phyloP scores from a whole-genome alignment of 306 rosid genomes.

The Vicia faba region DNA sequence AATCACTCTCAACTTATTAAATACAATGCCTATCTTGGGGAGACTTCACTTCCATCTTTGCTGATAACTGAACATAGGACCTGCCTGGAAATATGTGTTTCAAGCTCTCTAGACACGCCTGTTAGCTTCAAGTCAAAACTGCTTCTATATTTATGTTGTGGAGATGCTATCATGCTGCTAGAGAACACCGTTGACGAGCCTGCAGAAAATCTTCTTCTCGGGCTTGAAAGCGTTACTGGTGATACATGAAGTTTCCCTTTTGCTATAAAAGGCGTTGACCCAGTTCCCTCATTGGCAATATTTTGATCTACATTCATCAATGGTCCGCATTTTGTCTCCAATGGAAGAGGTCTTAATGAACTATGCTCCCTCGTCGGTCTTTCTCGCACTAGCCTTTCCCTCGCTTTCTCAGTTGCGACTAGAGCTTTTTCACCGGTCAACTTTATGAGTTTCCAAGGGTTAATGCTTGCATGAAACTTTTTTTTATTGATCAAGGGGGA shows the following conservation, averaged over 20 bases:
- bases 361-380: conserved; percentile 50
- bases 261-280: conserved; percentile 46
- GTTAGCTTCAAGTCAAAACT: conserved; percentile 90
- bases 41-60: conserved; percentile 68
- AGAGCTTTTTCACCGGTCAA: conserved; percentile 83
- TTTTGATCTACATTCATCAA: conserved; percentile 42
- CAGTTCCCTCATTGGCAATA: conserved; percentile 40
- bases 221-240: conserved; percentile 75
- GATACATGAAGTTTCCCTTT: conserved; percentile 57
- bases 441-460: conserved; percentile 84
- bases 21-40: conserved; percentile 56
- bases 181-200: conserved; percentile 61
- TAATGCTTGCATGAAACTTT: conserved; percentile 69
- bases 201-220: conserved; percentile 81
- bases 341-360: conserved; percentile 72
- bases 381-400: conserved; percentile 64
- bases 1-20: conserved; percentile 37
- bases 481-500: conserved; percentile 53
- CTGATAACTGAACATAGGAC: conserved; percentile 78
- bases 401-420: conserved; percentile 81
- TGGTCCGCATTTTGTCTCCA: conserved; percentile 69
- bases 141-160: conserved; percentile 69
- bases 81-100: conserved; percentile 92
- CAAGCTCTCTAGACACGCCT: conserved; percentile 89
- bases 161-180: conserved; percentile 57